phyloP scores from a whole-genome alignment of 1,284 basidiomycete species.

The Cystobasidiaceae sp. region DNA sequence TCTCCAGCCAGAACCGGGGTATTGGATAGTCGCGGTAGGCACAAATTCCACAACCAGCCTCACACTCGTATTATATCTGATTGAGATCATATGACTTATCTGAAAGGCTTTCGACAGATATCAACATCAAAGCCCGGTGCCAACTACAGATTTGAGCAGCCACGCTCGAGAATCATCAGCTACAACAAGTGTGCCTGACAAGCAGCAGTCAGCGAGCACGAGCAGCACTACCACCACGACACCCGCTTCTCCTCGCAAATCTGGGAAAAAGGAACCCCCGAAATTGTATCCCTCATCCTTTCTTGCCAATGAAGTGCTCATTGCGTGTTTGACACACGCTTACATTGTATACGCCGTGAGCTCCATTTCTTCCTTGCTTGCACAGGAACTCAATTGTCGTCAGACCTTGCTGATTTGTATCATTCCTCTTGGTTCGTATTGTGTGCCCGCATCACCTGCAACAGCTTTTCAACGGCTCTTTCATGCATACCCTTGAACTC shows the following conservation, averaged over 20 bases:
- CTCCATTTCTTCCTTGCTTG: no score
- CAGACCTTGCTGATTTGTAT: no score
- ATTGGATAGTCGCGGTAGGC: slow-evolving; percentile 23
- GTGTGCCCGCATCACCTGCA: not conserved
- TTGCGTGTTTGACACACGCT: not conserved
- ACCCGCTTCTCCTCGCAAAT: not conserved
- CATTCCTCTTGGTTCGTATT: no score
- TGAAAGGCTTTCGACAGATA: not conserved
- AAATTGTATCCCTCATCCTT: slow-evolving; percentile 8
- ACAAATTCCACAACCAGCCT: not conserved
- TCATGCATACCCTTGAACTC: not conserved
- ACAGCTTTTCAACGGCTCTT: slow-evolving; percentile 8
- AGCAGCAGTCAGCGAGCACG: not conserved
- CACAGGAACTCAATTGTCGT: no score
- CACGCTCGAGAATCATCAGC: not conserved
- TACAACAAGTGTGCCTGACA: not conserved
- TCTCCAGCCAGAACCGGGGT: slow-evolving; percentile 11
- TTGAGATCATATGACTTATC: not conserved
- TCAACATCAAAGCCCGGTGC: not conserved
- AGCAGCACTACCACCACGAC: not conserved
- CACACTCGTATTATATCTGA: not conserved
- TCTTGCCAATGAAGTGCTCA: not conserved
- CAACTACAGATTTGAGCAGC: not conserved
- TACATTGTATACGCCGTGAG: no score
- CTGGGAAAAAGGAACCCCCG: not conserved